Conservation (phyloP, 2,329 filamentous ascomycete species). For the Hypoxylon sp. region DNA sequence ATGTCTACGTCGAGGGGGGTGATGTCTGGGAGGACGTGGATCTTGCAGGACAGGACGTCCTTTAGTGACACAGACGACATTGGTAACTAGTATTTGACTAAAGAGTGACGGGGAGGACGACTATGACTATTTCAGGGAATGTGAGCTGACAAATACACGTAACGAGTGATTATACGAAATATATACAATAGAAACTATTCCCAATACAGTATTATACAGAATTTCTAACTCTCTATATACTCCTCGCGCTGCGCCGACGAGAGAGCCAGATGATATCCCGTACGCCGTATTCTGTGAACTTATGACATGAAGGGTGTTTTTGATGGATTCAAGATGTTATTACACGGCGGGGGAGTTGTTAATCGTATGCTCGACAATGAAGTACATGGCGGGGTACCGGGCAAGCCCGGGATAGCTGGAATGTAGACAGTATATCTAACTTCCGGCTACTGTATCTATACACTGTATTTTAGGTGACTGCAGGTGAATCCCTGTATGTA, state of each 20-base stretch:
- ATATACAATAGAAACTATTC: conserved; percentile 1
- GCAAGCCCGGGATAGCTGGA: conserved; percentile 19
- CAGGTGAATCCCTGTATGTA: not conserved
- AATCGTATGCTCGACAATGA: not conserved
- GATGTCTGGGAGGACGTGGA: conserved; percentile 24
- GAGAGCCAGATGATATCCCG: conserved; percentile 1
- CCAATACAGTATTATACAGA: conserved; percentile 8
- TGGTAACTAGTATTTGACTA: not conserved
- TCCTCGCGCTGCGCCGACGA: conserved; percentile 1
- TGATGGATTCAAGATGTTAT: conserved; percentile 1
- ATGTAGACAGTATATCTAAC: not conserved
- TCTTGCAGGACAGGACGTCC: conserved; percentile 19
- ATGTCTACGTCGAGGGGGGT: conserved; percentile 8
- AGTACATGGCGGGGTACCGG: conserved; percentile 16
- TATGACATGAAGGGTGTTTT: conserved; percentile 21
- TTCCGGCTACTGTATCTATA: not conserved
- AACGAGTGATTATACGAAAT: conserved; percentile 1
- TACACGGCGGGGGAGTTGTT: too few species aligned
- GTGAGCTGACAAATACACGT: conserved; percentile 10
- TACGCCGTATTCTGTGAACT: not conserved
- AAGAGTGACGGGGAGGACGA: not conserved
- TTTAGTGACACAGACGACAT: conserved; percentile 13
- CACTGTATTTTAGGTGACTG: conserved; percentile 19
- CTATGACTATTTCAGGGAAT: not conserved
- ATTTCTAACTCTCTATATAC: conserved; percentile 4